phyloP scores from a whole-genome alignment of 257 asterid species.

The Galeopsis tetrahit region DNA sequence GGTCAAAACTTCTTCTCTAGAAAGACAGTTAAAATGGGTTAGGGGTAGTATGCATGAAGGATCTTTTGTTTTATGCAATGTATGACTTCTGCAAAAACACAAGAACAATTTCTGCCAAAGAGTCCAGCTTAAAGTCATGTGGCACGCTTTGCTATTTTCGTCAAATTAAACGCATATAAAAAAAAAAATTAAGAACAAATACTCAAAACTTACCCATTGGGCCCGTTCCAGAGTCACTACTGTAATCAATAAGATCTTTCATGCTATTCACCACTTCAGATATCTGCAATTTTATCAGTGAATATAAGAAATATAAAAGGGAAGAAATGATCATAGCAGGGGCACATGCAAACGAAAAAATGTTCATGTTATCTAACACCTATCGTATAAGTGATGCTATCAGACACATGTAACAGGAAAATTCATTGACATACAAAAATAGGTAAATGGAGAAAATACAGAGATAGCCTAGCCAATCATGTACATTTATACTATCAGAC shows the following conservation, averaged over 20 bases:
- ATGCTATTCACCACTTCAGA: constrained; percentile 96
- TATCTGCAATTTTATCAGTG: constrained; percentile 62
- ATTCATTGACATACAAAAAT: not conserved
- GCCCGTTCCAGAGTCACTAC: constrained; percentile 76
- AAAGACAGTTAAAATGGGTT: too few species aligned
- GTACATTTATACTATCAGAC: too few species aligned
- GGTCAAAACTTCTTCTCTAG: too few species aligned
- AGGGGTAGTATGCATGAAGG: not conserved
- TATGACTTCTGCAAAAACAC: not conserved
- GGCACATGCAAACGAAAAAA: not conserved
- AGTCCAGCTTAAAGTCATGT: not conserved
- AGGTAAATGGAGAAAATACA: not conserved
- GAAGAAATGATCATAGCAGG: constrained; percentile 6
- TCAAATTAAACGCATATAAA: not conserved
- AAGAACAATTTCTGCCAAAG: not conserved
- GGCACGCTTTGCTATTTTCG: not conserved
- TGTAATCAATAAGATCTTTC: constrained; percentile 90
- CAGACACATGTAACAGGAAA: not conserved
- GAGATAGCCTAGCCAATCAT: not conserved
- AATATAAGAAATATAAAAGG: not conserved
- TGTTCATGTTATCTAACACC: not conserved
- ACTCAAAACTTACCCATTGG: constrained; percentile 80
- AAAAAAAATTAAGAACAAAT: constrained; percentile 24
- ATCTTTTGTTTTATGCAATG: not conserved
- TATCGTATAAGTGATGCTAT: not conserved